Conservation (phyloP, 1,284 basidiomycete genomes). For the Ustilago loliicola region DNA sequence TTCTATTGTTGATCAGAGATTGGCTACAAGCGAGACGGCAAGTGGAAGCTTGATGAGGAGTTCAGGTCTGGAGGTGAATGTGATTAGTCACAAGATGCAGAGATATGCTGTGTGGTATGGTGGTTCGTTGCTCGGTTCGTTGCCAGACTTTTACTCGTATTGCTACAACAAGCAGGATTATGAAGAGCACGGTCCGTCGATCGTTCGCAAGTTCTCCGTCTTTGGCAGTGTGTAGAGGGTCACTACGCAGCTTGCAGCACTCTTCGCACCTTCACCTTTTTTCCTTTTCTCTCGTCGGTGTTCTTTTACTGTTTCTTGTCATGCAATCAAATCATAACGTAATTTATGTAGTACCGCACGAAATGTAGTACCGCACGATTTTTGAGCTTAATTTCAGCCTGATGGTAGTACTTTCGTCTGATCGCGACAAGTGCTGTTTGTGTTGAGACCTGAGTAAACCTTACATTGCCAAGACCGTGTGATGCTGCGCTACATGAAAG, state of each 20-base stretch:
- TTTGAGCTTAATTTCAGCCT: not conserved
- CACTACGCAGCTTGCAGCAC: not conserved
- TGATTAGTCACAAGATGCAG: slow-evolving; percentile 98
- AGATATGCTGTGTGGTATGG: slow-evolving; percentile 99
- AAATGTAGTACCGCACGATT: not conserved
- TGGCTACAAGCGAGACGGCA: slow-evolving; percentile 82
- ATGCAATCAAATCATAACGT: slow-evolving; percentile 4
- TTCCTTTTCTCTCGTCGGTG: not conserved
- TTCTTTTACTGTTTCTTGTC: not conserved
- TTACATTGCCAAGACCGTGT: too few species aligned
- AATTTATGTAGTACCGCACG: not conserved
- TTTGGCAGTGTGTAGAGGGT: slow-evolving; percentile 58
- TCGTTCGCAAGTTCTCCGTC: slow-evolving; percentile 72
- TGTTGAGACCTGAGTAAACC: too few species aligned
- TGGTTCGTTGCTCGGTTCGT: slow-evolving; percentile 78
- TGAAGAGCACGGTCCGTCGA: slow-evolving; percentile 95
- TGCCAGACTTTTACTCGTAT: slow-evolving; percentile 97
- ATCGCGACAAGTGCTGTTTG: too few species aligned
- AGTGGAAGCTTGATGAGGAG: slow-evolving; percentile 81
- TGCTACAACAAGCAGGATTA: slow-evolving; percentile 98
- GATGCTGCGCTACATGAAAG: too few species aligned
- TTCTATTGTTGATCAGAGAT: slow-evolving; percentile 89
- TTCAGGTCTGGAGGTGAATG: slow-evolving; percentile 74
- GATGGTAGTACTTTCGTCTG: too few species aligned
- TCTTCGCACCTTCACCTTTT: not conserved